phyloP scores from a whole-genome alignment of 1,139 yeast species.

The Suhomyces anneliseae region DNA sequence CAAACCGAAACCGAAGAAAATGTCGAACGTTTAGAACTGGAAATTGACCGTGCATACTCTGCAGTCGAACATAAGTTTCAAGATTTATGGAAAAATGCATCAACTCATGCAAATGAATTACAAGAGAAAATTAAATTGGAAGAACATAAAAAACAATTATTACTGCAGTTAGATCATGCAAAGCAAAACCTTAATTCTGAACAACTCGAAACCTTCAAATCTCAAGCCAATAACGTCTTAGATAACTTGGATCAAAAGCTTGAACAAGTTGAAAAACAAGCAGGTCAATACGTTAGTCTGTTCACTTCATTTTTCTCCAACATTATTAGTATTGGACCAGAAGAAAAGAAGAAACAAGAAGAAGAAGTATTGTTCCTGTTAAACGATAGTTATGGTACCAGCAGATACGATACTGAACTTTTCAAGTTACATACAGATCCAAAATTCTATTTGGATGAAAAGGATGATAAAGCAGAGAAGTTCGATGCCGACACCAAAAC shows the following conservation, averaged over 20 bases:
- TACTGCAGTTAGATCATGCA: constrained; percentile 34
- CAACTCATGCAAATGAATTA: constrained; percentile 31
- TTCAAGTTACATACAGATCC: constrained; percentile 41
- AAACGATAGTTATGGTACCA: constrained; percentile 37
- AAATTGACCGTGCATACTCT: constrained; percentile 53
- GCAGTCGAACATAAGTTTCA: constrained; percentile 45
- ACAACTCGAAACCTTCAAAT: constrained; percentile 30
- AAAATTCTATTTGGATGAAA: constrained; percentile 17
- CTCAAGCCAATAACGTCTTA: constrained; percentile 56
- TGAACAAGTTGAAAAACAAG: constrained; percentile 64
- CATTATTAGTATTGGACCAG: constrained; percentile 45
- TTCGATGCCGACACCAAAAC: constrained; percentile 55
- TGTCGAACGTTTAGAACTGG: constrained; percentile 50
- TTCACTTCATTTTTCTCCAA: constrained; percentile 60
- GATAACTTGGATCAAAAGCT: constrained; percentile 68
- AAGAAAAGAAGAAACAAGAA: constrained; percentile 12
- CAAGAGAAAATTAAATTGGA: constrained; percentile 42
- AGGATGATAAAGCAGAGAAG: constrained; percentile 18
- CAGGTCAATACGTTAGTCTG: constrained; percentile 57
- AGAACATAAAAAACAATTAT: constrained; percentile 39
- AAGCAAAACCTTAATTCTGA: constrained; percentile 22
- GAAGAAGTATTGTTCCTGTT: constrained; percentile 27
- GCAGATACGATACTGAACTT: constrained; percentile 43
- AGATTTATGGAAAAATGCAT: constrained; percentile 37
- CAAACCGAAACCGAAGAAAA: constrained; percentile 43